phyloP scores from a whole-genome alignment of 768 basidiomycete species.

The Gyrodon lividus region DNA sequence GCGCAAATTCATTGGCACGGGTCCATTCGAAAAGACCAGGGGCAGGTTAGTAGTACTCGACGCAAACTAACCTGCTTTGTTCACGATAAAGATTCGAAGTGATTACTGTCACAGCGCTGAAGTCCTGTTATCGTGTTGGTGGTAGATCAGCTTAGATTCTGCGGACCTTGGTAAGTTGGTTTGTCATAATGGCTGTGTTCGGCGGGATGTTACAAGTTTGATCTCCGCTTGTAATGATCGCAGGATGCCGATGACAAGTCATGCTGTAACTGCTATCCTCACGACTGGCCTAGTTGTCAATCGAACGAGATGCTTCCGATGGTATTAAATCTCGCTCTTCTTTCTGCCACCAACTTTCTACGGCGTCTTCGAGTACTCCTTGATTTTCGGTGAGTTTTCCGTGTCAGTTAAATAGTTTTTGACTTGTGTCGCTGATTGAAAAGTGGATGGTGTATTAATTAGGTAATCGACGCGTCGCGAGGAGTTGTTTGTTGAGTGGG shows the following conservation, averaged over 20 bases:
- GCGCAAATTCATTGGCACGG: too few species aligned
- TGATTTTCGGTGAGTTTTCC: constrained; percentile 7
- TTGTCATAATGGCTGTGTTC: too few species aligned
- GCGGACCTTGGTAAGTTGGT: too few species aligned
- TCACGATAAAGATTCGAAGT: too few species aligned
- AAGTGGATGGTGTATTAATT: constrained; percentile 22
- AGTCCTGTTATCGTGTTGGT: too few species aligned
- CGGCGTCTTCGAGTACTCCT: too few species aligned
- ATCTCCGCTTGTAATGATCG: not conserved
- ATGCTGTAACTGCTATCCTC: not conserved
- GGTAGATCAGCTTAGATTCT: too few species aligned
- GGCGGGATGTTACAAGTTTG: not conserved
- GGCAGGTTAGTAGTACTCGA: too few species aligned
- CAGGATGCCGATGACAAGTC: not conserved
- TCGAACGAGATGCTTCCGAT: not conserved
- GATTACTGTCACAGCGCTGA: too few species aligned
- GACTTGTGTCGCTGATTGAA: constrained; percentile 26
- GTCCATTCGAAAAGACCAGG: too few species aligned
- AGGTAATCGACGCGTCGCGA: constrained; percentile 35
- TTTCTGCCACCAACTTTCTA: not conserved
- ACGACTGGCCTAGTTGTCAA: not conserved
- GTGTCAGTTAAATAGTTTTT: not conserved
- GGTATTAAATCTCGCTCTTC: not conserved
- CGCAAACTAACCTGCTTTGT: too few species aligned
- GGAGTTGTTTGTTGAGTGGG: constrained; percentile 12